These are phyloP conservation scores for Hanseniaspora guilliermondii DNA, from an alignment of 805 yeast genomes.

Conservation along the genomic window DNA sequence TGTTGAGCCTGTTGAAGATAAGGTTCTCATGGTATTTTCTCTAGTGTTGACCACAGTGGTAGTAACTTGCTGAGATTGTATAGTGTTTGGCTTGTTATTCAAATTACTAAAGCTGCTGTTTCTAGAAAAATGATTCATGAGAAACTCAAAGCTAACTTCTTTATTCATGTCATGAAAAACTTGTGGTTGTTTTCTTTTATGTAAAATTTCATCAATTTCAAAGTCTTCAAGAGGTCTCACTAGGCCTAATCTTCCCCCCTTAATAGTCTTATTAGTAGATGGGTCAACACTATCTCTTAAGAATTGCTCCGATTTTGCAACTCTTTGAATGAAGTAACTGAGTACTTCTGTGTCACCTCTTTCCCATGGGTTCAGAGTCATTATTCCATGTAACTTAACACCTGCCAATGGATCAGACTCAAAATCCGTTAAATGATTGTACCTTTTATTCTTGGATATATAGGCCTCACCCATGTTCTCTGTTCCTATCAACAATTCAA, in stretches of 20 bases:
- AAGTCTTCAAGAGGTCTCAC: slow-evolving; percentile 4
- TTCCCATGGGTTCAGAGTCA: slow-evolving; percentile 19
- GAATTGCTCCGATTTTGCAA: slow-evolving; percentile 13
- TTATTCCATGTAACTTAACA: slow-evolving; percentile 16
- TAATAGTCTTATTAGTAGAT: not conserved
- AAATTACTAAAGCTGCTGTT: not conserved
- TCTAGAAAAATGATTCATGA: not conserved
- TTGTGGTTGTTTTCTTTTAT: not conserved
- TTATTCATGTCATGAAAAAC: not conserved
- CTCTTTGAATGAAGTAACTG: not conserved
- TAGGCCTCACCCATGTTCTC: slow-evolving; percentile 28
- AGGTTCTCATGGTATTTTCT: slow-evolving; percentile 10
- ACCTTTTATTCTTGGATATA: slow-evolving; percentile 17
- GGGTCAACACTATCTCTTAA: not conserved
- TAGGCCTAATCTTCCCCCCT: slow-evolving; percentile 8
- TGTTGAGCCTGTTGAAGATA: slow-evolving; percentile 11
- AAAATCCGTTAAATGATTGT: slow-evolving; percentile 20
- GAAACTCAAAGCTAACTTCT: not conserved
- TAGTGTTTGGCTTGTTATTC: not conserved
- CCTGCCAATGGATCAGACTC: slow-evolving; percentile 21
- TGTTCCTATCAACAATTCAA: slow-evolving; percentile 33
- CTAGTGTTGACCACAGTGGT: slow-evolving; percentile 3
- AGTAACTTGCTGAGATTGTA: not conserved
- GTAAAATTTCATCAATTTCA: slow-evolving; percentile 5
- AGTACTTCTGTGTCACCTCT: slow-evolving; percentile 18